These are phyloP conservation scores for Podila epicladia DNA, from an alignment of 192 early-diverging fungal species.

Conservation along the genomic window DNA sequence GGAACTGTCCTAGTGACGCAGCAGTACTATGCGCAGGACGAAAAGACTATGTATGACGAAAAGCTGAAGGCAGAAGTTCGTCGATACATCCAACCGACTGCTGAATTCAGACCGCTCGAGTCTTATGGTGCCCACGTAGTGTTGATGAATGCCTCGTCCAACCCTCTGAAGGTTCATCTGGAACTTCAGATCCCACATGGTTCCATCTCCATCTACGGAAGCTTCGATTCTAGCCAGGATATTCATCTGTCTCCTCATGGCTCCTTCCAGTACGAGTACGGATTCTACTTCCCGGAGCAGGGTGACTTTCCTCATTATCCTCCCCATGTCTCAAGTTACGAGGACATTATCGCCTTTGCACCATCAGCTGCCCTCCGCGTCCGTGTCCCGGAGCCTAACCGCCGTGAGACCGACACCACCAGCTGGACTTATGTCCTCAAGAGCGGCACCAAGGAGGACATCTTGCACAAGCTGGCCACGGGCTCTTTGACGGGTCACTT, in stretches of 20 bases:
- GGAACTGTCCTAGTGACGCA: conserved; percentile 41
- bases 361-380: conserved; percentile 24
- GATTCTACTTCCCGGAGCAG: conserved; percentile 59
- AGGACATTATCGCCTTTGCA: conserved; percentile 31
- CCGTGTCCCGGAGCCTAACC: conserved; percentile 13
- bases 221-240: conserved; percentile 28
- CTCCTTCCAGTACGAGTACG: conserved; percentile 42
- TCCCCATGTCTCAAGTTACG: conserved; percentile 41
- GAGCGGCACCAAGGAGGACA: conserved; percentile 17
- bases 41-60: conserved; percentile 26
- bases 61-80: conserved; percentile 12
- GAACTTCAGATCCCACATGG: conserved; percentile 58
- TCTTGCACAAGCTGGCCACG: conserved; percentile 14
- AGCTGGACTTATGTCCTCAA: conserved; percentile 33
- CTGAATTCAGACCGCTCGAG: conserved; percentile 35
- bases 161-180: conserved; percentile 39
- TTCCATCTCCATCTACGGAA: conserved; percentile 43
- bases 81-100: conserved; percentile 20
- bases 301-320: conserved; percentile 53
- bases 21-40: conserved; percentile 29
- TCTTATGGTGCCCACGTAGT: conserved; percentile 44
- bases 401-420: conserved; percentile 9
- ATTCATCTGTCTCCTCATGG: conserved; percentile 18
- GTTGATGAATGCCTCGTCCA: conserved; percentile 50
- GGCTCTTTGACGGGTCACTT: conserved; percentile 21